Evolutionary conservation across 2,329 filamentous ascomycete genomes (phyloP), one percentile per base, ranked within the genome.

Genomic region (Aspergillaceae sp.): DNA sequence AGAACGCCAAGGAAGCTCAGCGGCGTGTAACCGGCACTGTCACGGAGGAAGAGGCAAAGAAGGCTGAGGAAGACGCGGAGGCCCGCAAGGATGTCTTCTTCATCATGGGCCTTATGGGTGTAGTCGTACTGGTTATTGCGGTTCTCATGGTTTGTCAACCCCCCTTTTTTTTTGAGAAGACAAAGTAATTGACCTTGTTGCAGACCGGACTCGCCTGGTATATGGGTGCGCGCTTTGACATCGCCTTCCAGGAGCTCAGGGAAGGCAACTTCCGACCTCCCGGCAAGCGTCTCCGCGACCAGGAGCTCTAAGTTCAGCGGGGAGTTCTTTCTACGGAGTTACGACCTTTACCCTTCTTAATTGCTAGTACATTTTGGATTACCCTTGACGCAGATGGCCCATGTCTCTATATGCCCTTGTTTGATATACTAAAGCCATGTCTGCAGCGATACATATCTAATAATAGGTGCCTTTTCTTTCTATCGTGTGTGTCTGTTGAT

Each of bases 161-260:
- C 19, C 19, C 19, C 19, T 9, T 7, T 2, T 5, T 11, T 10
- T 1, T 7, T 2, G 38, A 3, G 7, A 29, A 5, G 29, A 4
- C 9, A 8, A 35, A 28, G 41, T 10, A n/a, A n/a, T 26, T 42
- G 26, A 35, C 27, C 19, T 2, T 43, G 10, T 43, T 36, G 3
- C 44, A 96, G 90, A 70, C 95, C 54, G 81, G 81, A 45, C 69
- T 78, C 35, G 91, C 91, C 7, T 95, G 82, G 78, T 70, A 85
- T 43, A 75, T 90, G 53, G 90, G 91, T 47, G 89, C 89, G 29
- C 79, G 84, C 47, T 92, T 95, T 66, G 87, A 94, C 64, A 71
- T 84, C 50, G 78, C 83, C 6, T 75, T 78, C 55, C 59, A 73
- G 41, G 74, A 83, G 56, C 56, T 86, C 52, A 74, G 55, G 47